Conservation (phyloP, 1,284 basidiomycete genomes). For the Naganishia sp. region DNA sequence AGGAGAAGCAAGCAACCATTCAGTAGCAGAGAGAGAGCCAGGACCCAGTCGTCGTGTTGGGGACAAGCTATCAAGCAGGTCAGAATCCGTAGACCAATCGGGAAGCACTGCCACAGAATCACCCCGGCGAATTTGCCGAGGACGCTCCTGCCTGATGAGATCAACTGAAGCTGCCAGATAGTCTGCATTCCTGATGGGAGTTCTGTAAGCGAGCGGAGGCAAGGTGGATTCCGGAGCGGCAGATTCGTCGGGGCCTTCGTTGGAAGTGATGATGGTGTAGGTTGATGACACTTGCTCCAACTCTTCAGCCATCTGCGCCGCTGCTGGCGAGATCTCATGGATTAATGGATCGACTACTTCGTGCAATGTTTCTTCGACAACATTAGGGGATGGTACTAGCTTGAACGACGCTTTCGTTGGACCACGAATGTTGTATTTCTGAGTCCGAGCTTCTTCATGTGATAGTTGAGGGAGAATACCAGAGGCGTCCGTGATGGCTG, state of each 20-base stretch:
- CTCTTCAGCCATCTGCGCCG: neutral
- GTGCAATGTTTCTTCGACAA: neutral
- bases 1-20: neutral
- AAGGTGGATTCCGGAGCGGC: neutral
- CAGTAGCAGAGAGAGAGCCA: neutral
- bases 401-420: neutral
- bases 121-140: neutral
- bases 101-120: neutral
- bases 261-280: neutral
- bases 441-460: neutral
- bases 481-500: neutral
- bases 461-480: neutral
- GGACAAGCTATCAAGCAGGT: neutral
- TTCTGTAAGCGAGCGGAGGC: slow-evolving; percentile 2
- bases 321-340: neutral
- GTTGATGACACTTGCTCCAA: neutral
- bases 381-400: neutral
- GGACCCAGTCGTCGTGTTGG: neutral
- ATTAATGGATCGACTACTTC: neutral
- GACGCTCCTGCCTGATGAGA: neutral
- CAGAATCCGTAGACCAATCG: neutral
- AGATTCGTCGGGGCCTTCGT: neutral
- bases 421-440: slow-evolving; percentile 16
- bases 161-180: neutral
- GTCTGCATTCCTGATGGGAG: neutral